Percentiles rank a stretch among this genome's conserved stretches.
These are phyloP conservation scores for Dactylorhiza incarnata DNA, from an alignment of 106 monocot genomes.

Conservation along the genomic window DNA sequence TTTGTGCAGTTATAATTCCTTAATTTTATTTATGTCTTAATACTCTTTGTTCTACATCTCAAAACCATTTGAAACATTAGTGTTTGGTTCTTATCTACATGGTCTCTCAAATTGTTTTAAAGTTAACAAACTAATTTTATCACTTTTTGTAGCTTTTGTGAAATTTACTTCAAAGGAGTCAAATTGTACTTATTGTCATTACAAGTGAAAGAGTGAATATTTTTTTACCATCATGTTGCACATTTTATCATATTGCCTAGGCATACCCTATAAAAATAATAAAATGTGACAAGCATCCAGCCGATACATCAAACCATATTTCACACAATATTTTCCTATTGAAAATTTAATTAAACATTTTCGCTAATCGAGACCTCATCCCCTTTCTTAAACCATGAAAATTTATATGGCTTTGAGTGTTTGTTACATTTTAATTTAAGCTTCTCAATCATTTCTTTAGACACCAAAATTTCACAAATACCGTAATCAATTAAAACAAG, in stretches of 20 bases:
- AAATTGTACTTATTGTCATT: too few species aligned
- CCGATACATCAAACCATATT: not conserved
- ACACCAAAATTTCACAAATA: not conserved
- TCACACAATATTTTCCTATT: not conserved
- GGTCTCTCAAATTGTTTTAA: too few species aligned
- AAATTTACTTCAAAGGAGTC: too few species aligned
- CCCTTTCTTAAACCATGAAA: conserved; percentile 11
- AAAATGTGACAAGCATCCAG: conserved; percentile 4
- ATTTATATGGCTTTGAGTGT: not conserved
- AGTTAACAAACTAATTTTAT: too few species aligned
- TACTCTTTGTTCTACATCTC: too few species aligned
- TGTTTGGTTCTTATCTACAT: too few species aligned
- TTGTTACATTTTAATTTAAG: not conserved
- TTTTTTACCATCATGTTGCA: conserved; percentile 9
- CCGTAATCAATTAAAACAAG: not conserved
- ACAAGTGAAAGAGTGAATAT: too few species aligned
- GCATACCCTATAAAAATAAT: not conserved
- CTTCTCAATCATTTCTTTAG: not conserved
- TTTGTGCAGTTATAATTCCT: too few species aligned
- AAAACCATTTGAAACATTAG: too few species aligned
- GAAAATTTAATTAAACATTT: not conserved
- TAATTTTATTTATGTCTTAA: too few species aligned
- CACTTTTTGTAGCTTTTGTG: too few species aligned
- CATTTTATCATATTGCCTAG: conserved; percentile 6
- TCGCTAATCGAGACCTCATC: not conserved